A percentile compares a stretch with the other conserved stretches of the same genome.
phyloP scores from a whole-genome alignment of 2,329 filamentous ascomycete genomes.

The Fusarium praegraminearum region DNA sequence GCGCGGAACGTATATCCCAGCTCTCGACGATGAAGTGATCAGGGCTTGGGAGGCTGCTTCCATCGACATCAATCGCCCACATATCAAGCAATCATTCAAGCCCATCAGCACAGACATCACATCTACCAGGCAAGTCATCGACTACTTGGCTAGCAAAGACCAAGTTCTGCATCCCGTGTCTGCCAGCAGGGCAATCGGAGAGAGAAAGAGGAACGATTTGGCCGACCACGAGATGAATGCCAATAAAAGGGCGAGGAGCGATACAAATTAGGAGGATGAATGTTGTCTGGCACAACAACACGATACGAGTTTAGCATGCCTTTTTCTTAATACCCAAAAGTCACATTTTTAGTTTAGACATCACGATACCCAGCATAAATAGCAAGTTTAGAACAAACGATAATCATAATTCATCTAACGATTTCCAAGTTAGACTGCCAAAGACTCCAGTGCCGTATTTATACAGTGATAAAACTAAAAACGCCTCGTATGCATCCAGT shows the following conservation, averaged over 20 bases:
- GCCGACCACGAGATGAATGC: background rate
- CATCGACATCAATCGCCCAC: background rate
- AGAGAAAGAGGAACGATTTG: background rate
- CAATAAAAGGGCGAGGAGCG: background rate
- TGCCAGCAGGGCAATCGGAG: background rate
- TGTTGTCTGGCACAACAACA: background rate
- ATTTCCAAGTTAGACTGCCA: background rate
- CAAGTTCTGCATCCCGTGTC: background rate
- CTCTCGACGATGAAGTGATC: background rate
- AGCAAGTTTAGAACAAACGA: background rate
- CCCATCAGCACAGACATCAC: background rate
- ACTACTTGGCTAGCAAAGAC: background rate
- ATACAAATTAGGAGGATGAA: background rate
- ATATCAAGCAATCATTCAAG: background rate
- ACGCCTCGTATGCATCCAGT: constrained; percentile 34
- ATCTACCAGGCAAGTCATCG: background rate
- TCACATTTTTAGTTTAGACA: background rate
- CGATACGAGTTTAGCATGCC: too few species aligned
- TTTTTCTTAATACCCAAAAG: background rate
- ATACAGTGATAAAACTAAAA: constrained; percentile 27
- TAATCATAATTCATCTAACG: constrained; percentile 27
- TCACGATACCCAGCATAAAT: constrained; percentile 7
- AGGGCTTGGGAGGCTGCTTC: background rate
- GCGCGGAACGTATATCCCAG: background rate
- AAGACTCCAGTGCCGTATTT: constrained; percentile 12